phyloP scores from a whole-genome alignment of 768 basidiomycete genomes.

The Amanita phalloides region DNA sequence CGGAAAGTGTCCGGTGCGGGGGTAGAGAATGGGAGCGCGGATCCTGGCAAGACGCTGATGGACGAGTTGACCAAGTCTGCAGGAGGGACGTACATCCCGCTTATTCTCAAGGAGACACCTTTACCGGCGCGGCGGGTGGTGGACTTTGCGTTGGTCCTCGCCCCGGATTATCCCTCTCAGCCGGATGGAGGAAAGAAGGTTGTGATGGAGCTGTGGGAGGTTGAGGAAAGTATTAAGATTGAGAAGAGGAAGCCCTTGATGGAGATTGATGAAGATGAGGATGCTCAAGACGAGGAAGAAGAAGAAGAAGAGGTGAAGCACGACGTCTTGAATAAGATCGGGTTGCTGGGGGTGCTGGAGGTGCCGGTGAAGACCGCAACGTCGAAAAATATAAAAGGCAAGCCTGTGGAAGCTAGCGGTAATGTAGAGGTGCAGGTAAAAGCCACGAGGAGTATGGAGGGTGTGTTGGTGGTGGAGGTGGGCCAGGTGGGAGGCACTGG shows the following conservation, averaged over 20 bases:
- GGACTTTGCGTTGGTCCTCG: conserved; percentile 26
- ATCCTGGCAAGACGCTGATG: conserved; percentile 16
- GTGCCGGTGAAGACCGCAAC: background rate
- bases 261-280: conserved; percentile 5
- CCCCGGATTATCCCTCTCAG: conserved; percentile 25
- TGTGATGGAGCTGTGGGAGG: conserved; percentile 72
- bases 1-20: conserved; percentile 11
- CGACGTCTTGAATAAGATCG: conserved; percentile 45
- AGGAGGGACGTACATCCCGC: conserved; percentile 55
- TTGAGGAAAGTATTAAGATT: conserved; percentile 52
- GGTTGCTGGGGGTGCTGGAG: conserved; percentile 27
- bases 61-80: conserved; percentile 22
- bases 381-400: background rate
- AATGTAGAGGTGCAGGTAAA: conserved; percentile 40
- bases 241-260: conserved; percentile 44
- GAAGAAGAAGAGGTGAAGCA: conserved; percentile 44
- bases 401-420: conserved; percentile 7
- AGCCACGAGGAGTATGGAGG: conserved; percentile 25
- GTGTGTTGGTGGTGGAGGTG: conserved; percentile 22
- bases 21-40: background rate
- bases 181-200: conserved; percentile 29
- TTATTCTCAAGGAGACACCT: conserved; percentile 62
- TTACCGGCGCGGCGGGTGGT: conserved; percentile 56
- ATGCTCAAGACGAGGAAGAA: conserved; percentile 36
- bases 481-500: background rate